These are phyloP conservation scores for Chlorella ohadii DNA, from an alignment of 139 green algal species.

Conservation along the genomic window DNA sequence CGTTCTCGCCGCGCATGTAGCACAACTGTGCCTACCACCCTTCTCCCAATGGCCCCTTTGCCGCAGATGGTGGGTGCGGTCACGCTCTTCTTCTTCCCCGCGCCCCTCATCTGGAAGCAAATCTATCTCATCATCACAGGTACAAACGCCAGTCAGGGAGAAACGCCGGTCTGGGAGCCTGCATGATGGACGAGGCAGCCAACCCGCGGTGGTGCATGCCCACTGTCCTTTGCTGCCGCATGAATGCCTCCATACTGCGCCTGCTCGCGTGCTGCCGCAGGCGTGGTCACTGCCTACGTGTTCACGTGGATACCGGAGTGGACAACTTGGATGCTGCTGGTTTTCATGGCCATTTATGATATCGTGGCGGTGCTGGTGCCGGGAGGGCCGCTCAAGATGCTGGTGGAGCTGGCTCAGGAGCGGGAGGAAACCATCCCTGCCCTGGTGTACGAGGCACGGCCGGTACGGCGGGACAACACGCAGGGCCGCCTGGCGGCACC, in stretches of 20 bases:
- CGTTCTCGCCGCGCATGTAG: too few species aligned
- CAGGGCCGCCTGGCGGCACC: background rate
- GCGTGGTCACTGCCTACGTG: conserved; percentile 87
- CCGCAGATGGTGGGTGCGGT: conserved; percentile 83
- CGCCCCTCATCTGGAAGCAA: conserved; percentile 91
- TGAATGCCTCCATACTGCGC: background rate
- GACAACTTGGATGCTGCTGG: conserved; percentile 96
- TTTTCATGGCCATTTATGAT: conserved; percentile 96
- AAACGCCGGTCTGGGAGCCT: too few species aligned
- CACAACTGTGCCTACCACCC: too few species aligned
- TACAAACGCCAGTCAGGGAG: background rate
- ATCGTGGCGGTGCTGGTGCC: conserved; percentile 92
- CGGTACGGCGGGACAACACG: conserved; percentile 21
- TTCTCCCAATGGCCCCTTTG: background rate
- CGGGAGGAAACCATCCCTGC: conserved; percentile 92
- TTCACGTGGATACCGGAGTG: conserved; percentile 98
- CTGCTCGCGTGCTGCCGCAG: background rate
- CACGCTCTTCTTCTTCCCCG: conserved; percentile 85
- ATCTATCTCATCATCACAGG: conserved; percentile 87
- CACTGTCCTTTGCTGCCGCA: background rate
- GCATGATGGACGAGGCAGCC: too few species aligned
- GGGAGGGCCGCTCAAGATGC: conserved; percentile 78
- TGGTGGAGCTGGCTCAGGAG: conserved; percentile 93
- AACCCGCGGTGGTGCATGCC: too few species aligned
- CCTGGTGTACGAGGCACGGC: conserved; percentile 93